phyloP scores from a whole-genome alignment of 306 rosid species.

The Pterocarpus santalinus region DNA sequence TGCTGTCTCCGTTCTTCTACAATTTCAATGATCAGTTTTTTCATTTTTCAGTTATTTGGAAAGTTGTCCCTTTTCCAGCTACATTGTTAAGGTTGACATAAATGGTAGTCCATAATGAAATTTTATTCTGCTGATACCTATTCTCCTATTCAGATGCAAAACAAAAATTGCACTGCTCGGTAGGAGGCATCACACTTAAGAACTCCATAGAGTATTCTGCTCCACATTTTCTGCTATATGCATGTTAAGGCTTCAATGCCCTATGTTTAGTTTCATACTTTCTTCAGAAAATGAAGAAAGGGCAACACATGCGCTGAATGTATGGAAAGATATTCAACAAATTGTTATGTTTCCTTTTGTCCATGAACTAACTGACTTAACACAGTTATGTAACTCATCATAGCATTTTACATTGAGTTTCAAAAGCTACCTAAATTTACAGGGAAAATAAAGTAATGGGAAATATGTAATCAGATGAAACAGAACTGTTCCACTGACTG shows the following conservation, averaged over 20 bases:
- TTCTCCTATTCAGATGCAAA: slow-evolving; percentile 17
- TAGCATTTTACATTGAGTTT: background rate
- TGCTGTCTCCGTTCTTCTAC: slow-evolving; percentile 15
- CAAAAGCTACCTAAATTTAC: background rate
- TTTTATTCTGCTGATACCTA: slow-evolving; percentile 16
- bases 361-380: slow-evolving; percentile 9
- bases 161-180: slow-evolving; percentile 1
- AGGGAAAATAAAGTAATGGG: background rate
- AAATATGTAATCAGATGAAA: slow-evolving; percentile 13
- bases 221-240: background rate
- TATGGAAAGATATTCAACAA: background rate
- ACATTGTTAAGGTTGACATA: slow-evolving; percentile 16
- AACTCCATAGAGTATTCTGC: background rate
- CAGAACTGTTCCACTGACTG: slow-evolving; percentile 3
- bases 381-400: slow-evolving; percentile 3
- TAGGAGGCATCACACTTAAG: slow-evolving; percentile 15
- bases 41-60: background rate
- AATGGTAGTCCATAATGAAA: slow-evolving; percentile 3
- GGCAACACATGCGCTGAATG: slow-evolving; percentile 1
- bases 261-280: slow-evolving; percentile 7
- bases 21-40: slow-evolving; percentile 32
- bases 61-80: slow-evolving; percentile 2
- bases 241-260: slow-evolving; percentile 13
- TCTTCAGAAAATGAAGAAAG: slow-evolving; percentile 3
- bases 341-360: slow-evolving; percentile 13